phyloP scores from a whole-genome alignment of 1,139 yeast species.

The Hansenula sp. region DNA sequence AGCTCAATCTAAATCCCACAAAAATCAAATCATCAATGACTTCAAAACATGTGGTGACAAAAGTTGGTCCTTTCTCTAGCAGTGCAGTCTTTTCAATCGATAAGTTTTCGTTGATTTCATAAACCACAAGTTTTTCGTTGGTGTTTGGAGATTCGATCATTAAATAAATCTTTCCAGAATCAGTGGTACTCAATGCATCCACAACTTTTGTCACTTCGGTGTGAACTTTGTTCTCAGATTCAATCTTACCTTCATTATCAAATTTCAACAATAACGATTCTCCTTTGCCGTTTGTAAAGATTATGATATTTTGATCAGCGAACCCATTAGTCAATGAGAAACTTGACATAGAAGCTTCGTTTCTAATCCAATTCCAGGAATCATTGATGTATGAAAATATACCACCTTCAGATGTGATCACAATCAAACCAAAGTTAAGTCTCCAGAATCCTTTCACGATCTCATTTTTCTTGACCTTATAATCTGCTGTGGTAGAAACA shows the following conservation, averaged over 20 bases:
- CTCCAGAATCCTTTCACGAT: conserved; percentile 58
- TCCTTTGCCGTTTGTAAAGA: conserved; percentile 52
- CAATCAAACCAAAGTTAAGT: conserved; percentile 40
- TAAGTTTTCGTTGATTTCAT: conserved; percentile 29
- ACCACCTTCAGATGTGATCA: conserved; percentile 62
- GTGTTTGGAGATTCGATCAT: conserved; percentile 70
- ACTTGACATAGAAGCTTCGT: conserved; percentile 34
- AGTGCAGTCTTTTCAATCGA: conserved; percentile 18
- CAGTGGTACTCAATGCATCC: conserved; percentile 40
- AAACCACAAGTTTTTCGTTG: conserved; percentile 47
- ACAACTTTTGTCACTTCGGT: conserved; percentile 43
- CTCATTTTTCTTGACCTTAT: conserved; percentile 42
- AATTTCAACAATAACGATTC: conserved; percentile 44
- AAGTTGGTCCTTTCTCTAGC: conserved; percentile 39
- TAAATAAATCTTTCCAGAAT: conserved; percentile 28
- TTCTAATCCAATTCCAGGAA: conserved; percentile 30
- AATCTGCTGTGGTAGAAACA: conserved; percentile 21
- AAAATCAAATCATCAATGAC: conserved; percentile 42
- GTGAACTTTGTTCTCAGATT: conserved; percentile 11
- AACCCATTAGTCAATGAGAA: conserved; percentile 52
- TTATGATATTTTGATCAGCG: conserved; percentile 33
- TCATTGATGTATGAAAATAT: conserved; percentile 33
- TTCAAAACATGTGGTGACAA: conserved; percentile 55
- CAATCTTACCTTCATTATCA: conserved; percentile 21
- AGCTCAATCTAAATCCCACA: conserved; percentile 71